Conservation (phyloP, 192 early-diverging fungal genomes). For the Pilobolus umbonatus region DNA sequence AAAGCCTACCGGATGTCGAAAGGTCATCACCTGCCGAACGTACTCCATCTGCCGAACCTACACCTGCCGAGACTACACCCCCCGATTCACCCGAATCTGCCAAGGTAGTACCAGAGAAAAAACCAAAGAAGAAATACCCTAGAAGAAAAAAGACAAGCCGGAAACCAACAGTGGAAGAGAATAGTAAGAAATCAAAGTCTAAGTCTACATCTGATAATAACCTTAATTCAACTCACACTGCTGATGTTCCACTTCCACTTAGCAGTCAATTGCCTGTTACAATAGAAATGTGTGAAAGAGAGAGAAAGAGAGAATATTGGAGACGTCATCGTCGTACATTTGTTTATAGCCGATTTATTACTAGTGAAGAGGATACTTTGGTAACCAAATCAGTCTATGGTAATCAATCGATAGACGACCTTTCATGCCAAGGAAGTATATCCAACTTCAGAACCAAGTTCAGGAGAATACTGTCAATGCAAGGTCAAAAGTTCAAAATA, state of each 20-base stretch:
- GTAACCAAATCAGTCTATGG: conserved; percentile 13
- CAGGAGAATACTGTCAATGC: neutral
- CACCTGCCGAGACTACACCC: too few species aligned
- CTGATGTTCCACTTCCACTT: conserved; percentile 5
- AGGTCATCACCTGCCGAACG: too few species aligned
- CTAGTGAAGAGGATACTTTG: conserved; percentile 8
- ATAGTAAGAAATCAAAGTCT: neutral
- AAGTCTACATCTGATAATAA: neutral
- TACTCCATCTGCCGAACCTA: too few species aligned
- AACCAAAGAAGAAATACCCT: neutral
- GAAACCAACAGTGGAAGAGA: neutral
- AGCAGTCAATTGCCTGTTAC: neutral
- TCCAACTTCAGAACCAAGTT: conserved; percentile 17
- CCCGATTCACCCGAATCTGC: neutral
- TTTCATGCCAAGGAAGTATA: conserved; percentile 17
- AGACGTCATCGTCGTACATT: conserved; percentile 20
- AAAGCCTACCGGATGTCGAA: too few species aligned
- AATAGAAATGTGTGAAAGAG: conserved; percentile 3
- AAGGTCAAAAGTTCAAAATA: conserved; percentile 6
- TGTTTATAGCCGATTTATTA: conserved; percentile 17
- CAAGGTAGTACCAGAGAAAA: neutral
- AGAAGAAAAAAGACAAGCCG: neutral
- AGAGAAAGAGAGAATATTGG: conserved; percentile 19
- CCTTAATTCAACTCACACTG: too few species aligned
- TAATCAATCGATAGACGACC: neutral